Evolutionary conservation across 441 rosid species (phyloP).

Genomic region (Gossypium laxum): DNA sequence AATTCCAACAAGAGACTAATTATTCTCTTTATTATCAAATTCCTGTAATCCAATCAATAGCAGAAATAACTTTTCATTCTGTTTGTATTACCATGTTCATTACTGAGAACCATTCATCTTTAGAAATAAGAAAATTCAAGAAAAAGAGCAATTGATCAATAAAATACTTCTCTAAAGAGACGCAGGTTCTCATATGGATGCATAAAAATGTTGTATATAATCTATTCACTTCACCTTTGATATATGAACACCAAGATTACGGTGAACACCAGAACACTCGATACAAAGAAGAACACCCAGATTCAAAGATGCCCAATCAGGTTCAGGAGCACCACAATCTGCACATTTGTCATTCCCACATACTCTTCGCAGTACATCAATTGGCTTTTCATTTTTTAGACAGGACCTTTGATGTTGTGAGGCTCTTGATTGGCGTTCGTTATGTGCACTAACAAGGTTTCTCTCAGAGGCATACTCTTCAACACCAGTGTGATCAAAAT

Average conservation of each 20-base stretch:
- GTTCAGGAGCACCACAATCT: constrained; percentile 97
- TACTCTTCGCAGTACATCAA: constrained; percentile 68
- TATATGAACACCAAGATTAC: constrained; percentile 96
- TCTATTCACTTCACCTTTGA: constrained; percentile 56
- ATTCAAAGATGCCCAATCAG: constrained; percentile 98
- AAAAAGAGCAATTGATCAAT: not conserved
- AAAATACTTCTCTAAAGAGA: not conserved
- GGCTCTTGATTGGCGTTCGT: constrained; percentile 54
- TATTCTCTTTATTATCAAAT: not conserved
- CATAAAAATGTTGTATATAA: not conserved
- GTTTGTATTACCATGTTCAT: not conserved
- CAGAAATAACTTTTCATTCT: not conserved
- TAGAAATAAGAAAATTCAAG: not conserved
- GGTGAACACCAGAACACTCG: constrained; percentile 98
- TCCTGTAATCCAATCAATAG: not conserved
- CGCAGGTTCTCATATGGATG: not conserved
- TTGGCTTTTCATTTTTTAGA: constrained; percentile 80
- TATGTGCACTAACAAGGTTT: constrained; percentile 44
- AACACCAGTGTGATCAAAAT: constrained; percentile 64
- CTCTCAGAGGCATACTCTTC: constrained; percentile 78
- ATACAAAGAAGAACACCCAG: constrained; percentile 97
- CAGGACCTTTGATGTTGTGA: constrained; percentile 60
- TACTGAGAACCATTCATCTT: not conserved
- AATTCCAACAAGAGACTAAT: not conserved
- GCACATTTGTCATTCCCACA: constrained; percentile 96